phyloP scores from a whole-genome alignment of 1,284 basidiomycete genomes.

The Trametes polyzona region DNA sequence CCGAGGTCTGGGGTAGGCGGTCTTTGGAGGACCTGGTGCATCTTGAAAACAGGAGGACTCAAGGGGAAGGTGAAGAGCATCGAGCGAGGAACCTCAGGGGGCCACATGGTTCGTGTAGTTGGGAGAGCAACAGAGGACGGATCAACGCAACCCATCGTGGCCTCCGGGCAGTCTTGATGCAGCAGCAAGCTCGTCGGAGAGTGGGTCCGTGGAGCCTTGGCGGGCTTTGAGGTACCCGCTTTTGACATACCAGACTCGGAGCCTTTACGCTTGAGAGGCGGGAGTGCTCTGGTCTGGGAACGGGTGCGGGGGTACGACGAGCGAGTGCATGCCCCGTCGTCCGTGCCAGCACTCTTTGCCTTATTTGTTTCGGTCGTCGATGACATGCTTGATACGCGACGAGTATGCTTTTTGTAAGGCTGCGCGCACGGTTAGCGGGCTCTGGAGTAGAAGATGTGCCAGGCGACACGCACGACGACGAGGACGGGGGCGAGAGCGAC shows the following conservation, averaged over 20 bases:
- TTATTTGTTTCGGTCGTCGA: background rate
- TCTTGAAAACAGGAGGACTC: background rate
- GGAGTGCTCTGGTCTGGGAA: slow-evolving; percentile 2
- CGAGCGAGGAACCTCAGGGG: slow-evolving; percentile 16
- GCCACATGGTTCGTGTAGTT: slow-evolving; percentile 6
- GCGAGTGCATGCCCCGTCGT: background rate
- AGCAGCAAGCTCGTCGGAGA: background rate
- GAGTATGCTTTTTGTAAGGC: no score
- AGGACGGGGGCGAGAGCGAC: background rate
- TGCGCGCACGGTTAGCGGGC: background rate
- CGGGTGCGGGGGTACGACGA: slow-evolving; percentile 10
- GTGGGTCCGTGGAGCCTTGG: slow-evolving; percentile 8
- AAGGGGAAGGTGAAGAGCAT: slow-evolving; percentile 22
- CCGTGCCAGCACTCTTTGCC: no score
- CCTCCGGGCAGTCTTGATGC: no score
- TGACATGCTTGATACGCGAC: background rate
- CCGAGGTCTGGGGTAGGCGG: background rate
- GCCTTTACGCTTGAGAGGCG: slow-evolving; percentile 13
- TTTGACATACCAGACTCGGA: background rate
- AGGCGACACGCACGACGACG: background rate
- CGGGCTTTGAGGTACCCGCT: background rate
- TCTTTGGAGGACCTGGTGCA: background rate
- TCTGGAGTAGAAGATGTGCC: background rate
- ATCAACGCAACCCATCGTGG: no score
- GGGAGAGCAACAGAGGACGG: background rate